Evolutionary conservation across 164 flowering plant genomes (phyloP).

Genomic region (Brasenia schreberi): DNA sequence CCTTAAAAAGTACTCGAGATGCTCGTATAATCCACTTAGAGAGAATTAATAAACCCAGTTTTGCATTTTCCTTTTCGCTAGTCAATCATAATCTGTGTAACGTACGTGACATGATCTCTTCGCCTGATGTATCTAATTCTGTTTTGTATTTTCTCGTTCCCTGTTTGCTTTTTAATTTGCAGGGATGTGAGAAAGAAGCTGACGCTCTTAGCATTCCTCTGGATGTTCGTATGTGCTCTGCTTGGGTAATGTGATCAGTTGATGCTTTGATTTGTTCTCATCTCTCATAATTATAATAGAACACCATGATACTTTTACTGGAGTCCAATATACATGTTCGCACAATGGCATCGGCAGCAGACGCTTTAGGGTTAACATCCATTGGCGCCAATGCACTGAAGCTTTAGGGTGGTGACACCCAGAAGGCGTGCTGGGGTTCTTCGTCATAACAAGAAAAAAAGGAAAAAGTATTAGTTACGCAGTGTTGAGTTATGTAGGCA

Average conservation of each 20-base stretch:
- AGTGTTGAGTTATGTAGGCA: no score
- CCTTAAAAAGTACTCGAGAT: no score
- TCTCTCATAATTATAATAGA: not conserved
- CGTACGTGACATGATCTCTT: not conserved
- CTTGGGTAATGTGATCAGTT: conserved; percentile 1
- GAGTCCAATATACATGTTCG: not conserved
- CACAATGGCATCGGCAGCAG: no score
- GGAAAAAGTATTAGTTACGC: no score
- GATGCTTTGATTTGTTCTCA: not conserved
- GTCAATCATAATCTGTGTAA: not conserved
- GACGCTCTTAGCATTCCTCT: not conserved
- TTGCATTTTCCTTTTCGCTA: not conserved
- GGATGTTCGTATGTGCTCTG: conserved; percentile 3
- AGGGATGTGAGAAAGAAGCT: conserved; percentile 2
- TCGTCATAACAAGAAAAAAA: no score
- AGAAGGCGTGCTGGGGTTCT: not conserved
- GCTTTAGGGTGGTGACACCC: no score
- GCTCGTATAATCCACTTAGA: no score
- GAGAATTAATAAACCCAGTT: no score
- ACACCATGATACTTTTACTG: no score
- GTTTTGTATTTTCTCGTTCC: not conserved
- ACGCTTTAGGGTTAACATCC: no score
- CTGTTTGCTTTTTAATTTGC: not conserved
- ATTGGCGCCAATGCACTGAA: no score
- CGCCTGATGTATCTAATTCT: not conserved